Evolutionary conservation across 2,329 filamentous ascomycete species (phyloP).

Genomic region (Sporothrix globosa): DNA sequence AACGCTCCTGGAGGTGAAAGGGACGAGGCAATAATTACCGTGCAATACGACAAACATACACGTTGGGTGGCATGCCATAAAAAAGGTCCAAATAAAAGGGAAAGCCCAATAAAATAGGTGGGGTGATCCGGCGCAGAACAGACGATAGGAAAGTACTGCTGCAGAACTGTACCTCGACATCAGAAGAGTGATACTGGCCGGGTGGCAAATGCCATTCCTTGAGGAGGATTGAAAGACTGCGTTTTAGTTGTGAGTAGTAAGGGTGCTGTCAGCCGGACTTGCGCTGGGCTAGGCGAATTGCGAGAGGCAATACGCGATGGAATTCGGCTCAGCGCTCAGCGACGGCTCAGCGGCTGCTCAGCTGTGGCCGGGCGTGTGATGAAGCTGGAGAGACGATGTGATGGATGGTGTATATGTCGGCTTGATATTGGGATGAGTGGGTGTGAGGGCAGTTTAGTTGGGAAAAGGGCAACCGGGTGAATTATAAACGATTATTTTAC

Average conservation of each 20-base stretch:
- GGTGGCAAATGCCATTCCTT: neutral
- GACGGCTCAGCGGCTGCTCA: neutral
- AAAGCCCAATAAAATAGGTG: no score
- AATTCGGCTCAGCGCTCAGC: neutral
- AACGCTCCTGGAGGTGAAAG: neutral
- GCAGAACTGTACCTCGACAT: no score
- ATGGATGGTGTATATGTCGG: constrained; percentile 14
- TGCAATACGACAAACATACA: no score
- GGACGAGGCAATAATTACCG: neutral
- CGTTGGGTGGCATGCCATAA: no score
- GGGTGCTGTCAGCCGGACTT: constrained; percentile 13
- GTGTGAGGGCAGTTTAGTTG: neutral
- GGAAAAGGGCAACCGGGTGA: neutral
- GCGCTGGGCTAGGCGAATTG: constrained; percentile 5
- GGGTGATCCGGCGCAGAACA: no score
- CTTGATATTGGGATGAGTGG: constrained; percentile 6
- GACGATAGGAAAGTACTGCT: no score
- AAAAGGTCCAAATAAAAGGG: no score
- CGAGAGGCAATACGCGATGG: neutral
- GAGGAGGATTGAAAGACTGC: neutral
- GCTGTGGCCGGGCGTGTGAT: neutral
- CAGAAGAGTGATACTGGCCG: neutral
- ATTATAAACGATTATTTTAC: neutral
- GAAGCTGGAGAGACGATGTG: neutral
- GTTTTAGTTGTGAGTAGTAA: neutral